Percentiles rank a stretch among this genome's conserved stretches.
These are phyloP conservation scores for Podila clonocystis DNA, from an alignment of 192 early-diverging fungal genomes.

Conservation along the genomic window DNA sequence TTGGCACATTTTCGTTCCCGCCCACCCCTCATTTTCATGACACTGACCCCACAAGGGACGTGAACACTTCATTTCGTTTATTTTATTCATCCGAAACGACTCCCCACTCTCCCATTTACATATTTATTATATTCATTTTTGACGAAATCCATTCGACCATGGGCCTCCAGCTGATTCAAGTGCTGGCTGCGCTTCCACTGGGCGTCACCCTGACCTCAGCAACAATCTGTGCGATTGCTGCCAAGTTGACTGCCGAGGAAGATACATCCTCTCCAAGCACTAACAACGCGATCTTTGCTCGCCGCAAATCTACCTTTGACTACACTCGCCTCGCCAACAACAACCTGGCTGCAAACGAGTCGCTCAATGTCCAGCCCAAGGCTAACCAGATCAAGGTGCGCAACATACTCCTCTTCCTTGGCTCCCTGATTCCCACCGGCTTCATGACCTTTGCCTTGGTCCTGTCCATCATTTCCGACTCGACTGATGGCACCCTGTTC, in stretches of 20 bases:
- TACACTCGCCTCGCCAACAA: constrained; percentile 22
- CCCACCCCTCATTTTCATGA: neutral
- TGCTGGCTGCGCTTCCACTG: constrained; percentile 32
- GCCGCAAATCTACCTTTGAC: constrained; percentile 38
- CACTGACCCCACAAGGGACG: neutral
- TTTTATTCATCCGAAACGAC: neutral
- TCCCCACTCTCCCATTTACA: neutral
- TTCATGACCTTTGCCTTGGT: constrained; percentile 14
- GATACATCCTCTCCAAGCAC: constrained; percentile 11
- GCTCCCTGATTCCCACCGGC: constrained; percentile 25
- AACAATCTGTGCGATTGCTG: constrained; percentile 23
- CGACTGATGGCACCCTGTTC: constrained; percentile 10
- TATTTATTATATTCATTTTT: neutral
- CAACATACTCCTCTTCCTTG: constrained; percentile 14
- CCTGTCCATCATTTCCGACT: constrained; percentile 12
- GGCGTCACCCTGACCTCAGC: constrained; percentile 12
- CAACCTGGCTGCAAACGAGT: neutral
- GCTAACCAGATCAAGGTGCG: constrained; percentile 41
- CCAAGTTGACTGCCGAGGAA: constrained; percentile 16
- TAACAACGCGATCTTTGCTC: neutral
- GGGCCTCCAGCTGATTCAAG: constrained; percentile 25
- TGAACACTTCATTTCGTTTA: neutral
- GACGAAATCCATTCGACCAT: neutral
- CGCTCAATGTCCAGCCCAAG: constrained; percentile 18
- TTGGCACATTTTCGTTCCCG: neutral